Conservation (phyloP, 2,329 filamentous ascomycete species). For the Aspergillus quadricinctus region DNA sequence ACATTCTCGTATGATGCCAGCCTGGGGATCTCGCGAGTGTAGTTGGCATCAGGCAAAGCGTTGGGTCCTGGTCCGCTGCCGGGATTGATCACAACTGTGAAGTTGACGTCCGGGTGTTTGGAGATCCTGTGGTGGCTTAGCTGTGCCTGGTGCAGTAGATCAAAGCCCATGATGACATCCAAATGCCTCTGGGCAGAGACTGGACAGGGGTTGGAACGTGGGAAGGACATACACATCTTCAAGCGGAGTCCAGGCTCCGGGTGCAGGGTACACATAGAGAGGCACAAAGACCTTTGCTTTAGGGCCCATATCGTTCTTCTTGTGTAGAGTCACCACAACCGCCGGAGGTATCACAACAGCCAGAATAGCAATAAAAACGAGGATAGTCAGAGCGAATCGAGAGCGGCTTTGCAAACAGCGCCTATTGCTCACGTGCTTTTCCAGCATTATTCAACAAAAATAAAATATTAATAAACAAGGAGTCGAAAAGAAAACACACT, state of each 20-base stretch:
- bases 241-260: constrained; percentile 45
- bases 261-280: constrained; percentile 47
- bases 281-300: constrained; percentile 44
- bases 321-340: constrained; percentile 30
- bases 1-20: constrained; percentile 45
- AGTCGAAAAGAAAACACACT: constrained; percentile 4
- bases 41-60: constrained; percentile 41
- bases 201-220: constrained; percentile 2
- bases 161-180: constrained; percentile 3
- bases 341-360: constrained; percentile 30
- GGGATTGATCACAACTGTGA: constrained; percentile 50
- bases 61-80: constrained; percentile 44
- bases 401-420: constrained; percentile 27
- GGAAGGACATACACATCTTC: constrained; percentile 39
- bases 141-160: constrained; percentile 10
- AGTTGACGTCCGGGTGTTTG: constrained; percentile 40
- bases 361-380: constrained; percentile 27
- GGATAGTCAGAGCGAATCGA: constrained; percentile 22
- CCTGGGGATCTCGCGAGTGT: constrained; percentile 39
- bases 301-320: constrained; percentile 32
- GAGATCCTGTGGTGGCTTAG: constrained; percentile 33
- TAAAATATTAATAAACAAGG: constrained; percentile 1
- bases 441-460: constrained; percentile 7
- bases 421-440: constrained; percentile 32
- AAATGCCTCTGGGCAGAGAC: constrained; percentile 1